Conservation (phyloP, 495 filamentous ascomycete species). For the Aspergillus mulundensis region DNA sequence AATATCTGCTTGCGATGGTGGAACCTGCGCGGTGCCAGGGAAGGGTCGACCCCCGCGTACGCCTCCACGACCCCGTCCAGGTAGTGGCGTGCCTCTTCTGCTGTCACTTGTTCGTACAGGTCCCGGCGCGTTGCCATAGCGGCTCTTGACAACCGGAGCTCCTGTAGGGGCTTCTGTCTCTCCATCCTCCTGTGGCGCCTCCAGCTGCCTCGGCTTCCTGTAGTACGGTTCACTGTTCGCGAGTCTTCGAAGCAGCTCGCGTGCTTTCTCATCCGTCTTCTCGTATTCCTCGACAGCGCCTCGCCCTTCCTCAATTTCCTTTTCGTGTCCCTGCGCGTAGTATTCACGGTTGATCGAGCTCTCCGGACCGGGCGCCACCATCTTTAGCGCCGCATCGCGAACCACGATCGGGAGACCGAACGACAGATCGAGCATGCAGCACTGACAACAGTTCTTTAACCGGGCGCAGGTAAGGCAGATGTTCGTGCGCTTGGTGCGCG, state of each 20-base stretch:
- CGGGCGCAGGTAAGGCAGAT: constrained; percentile 95
- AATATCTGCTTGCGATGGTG: constrained; percentile 77
- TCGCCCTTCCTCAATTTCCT: constrained; percentile 85
- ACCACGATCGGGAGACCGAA: constrained; percentile 93
- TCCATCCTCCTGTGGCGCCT: constrained; percentile 42
- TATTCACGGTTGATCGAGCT: constrained; percentile 93
- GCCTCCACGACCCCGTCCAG: constrained; percentile 42
- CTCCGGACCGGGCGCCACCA: constrained; percentile 87
- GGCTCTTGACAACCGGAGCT: constrained; percentile 32
- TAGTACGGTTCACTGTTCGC: constrained; percentile 94
- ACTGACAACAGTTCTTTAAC: constrained; percentile 96
- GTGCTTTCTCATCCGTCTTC: constrained; percentile 92
- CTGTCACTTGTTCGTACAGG: constrained; percentile 66
- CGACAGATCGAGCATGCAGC: constrained; percentile 94
- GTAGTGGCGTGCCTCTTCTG: constrained; percentile 32
- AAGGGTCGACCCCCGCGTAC: constrained; percentile 54
- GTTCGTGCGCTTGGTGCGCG: constrained; percentile 80
- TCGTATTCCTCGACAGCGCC: constrained; percentile 84
- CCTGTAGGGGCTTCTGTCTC: constrained; percentile 27
- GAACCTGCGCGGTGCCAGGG: constrained; percentile 67
- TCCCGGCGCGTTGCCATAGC: constrained; percentile 45
- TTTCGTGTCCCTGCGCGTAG: constrained; percentile 95
- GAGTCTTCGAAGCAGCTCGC: constrained; percentile 78
- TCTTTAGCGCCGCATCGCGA: constrained; percentile 94
- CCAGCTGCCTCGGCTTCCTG: constrained; percentile 70